Evolutionary conservation across 139 green algal genomes (phyloP).

Genomic region (Chlorella sp.): DNA sequence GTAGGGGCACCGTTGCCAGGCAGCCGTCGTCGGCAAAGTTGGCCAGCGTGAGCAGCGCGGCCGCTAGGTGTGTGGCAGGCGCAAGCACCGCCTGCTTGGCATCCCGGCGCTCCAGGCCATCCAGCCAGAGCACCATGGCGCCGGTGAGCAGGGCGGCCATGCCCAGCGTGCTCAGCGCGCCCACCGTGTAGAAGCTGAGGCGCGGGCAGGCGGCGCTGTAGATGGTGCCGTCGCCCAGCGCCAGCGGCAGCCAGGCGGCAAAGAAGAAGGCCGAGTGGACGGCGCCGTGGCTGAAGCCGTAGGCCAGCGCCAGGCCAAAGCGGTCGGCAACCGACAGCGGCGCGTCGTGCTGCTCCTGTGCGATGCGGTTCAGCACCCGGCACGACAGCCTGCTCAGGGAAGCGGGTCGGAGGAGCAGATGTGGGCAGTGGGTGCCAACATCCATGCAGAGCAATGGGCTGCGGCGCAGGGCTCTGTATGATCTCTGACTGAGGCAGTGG

Average conservation of each 20-base stretch:
- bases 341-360: slow-evolving; percentile 18
- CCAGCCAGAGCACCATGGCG: slow-evolving; percentile 62
- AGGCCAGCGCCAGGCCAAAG: slow-evolving; percentile 48
- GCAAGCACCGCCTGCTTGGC: neutral
- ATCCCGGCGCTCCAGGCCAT: slow-evolving; percentile 13
- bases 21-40: slow-evolving; percentile 47
- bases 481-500: too few relatives aligned
- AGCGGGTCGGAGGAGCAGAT: too few relatives aligned
- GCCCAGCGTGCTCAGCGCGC: slow-evolving; percentile 55
- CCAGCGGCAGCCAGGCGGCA: slow-evolving; percentile 53
- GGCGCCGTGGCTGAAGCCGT: slow-evolving; percentile 54
- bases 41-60: slow-evolving; percentile 46
- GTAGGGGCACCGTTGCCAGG: slow-evolving; percentile 39
- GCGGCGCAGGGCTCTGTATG: too few relatives aligned
- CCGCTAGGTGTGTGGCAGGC: slow-evolving; percentile 17
- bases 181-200: slow-evolving; percentile 39
- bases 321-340: slow-evolving; percentile 36
- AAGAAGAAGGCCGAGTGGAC: slow-evolving; percentile 53
- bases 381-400: slow-evolving; percentile 17
- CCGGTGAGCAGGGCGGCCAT: slow-evolving; percentile 61
- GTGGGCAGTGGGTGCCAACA: too few relatives aligned
- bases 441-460: too few relatives aligned
- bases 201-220: slow-evolving; percentile 52
- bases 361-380: slow-evolving; percentile 35
- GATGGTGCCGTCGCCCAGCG: slow-evolving; percentile 43